phyloP scores from a whole-genome alignment of 495 filamentous ascomycete species.

The Lasiosphaeris hirsuta region DNA sequence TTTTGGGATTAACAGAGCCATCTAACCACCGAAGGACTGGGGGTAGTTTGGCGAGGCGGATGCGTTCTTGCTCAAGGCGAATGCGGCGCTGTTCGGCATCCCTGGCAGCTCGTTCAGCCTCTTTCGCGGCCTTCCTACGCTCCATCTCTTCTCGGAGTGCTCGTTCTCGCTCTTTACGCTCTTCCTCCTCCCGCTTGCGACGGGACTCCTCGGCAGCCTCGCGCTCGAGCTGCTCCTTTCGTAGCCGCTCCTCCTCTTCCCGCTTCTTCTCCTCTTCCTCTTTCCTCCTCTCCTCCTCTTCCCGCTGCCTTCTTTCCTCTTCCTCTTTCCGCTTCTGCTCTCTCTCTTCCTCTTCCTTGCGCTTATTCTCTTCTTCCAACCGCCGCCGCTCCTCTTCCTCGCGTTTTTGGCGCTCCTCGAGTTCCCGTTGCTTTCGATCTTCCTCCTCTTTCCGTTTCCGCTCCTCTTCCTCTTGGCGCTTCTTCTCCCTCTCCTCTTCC shows the following conservation, averaged over 20 bases:
- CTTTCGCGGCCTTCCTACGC: slow-evolving; percentile 48
- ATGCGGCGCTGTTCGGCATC: slow-evolving; percentile 52
- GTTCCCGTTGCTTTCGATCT: slow-evolving; percentile 8
- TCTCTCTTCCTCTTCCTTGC: slow-evolving; percentile 35
- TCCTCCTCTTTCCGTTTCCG: slow-evolving; percentile 29
- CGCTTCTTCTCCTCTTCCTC: slow-evolving; percentile 34
- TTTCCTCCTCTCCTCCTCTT: slow-evolving; percentile 29
- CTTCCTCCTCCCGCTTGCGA: slow-evolving; percentile 43
- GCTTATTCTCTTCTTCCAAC: slow-evolving; percentile 21
- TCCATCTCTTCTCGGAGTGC: slow-evolving; percentile 55
- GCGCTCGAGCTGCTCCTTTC: slow-evolving; percentile 36
- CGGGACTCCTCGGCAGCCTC: slow-evolving; percentile 45
- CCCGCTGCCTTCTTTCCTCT: slow-evolving; percentile 32
- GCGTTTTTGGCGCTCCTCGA: slow-evolving; percentile 23
- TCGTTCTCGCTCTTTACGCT: slow-evolving; percentile 32
- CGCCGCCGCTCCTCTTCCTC: slow-evolving; percentile 44
- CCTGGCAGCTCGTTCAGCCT: slow-evolving; percentile 54
- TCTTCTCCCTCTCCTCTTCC: slow-evolving; percentile 39
- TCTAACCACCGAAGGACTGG: slow-evolving; percentile 53
- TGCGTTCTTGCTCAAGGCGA: slow-evolving; percentile 43
- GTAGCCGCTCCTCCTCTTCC: slow-evolving; percentile 43
- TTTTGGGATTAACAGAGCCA: slow-evolving; percentile 44
- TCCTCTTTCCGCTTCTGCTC: slow-evolving; percentile 36
- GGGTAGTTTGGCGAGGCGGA: slow-evolving; percentile 50
- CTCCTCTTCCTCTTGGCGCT: slow-evolving; percentile 31